These are phyloP conservation scores for Coemansia sp. DNA, from an alignment of 192 early-diverging fungal genomes.

Conservation along the genomic window DNA sequence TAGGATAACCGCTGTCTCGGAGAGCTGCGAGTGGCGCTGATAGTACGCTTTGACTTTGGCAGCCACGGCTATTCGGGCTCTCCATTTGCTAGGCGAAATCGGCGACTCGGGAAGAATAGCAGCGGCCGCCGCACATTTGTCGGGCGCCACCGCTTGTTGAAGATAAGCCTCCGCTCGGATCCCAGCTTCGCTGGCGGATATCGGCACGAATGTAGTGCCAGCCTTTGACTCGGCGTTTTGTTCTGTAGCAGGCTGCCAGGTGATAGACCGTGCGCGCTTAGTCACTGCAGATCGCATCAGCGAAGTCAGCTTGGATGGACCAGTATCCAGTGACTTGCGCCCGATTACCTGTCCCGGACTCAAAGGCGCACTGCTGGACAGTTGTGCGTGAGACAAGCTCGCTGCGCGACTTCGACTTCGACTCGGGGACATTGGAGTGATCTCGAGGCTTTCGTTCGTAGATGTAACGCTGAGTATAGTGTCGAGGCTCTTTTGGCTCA, in stretches of 20 bases:
- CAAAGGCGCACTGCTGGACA: not conserved
- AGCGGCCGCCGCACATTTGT: not conserved
- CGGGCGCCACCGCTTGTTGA: not conserved
- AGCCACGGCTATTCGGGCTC: slow-evolving; percentile 18
- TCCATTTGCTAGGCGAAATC: slow-evolving; percentile 4
- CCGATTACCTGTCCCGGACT: slow-evolving; percentile 8
- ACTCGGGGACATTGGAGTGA: not conserved
- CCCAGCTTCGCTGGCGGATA: not conserved
- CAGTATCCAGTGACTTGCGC: slow-evolving; percentile 9
- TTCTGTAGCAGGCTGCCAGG: slow-evolving; percentile 15
- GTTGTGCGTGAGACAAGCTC: slow-evolving; percentile 15
- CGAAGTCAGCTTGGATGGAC: slow-evolving; percentile 14
- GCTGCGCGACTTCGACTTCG: slow-evolving; percentile 20
- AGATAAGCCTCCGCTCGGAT: slow-evolving; percentile 1
- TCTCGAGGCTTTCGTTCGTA: slow-evolving; percentile 1
- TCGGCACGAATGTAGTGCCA: not conserved
- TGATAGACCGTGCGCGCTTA: slow-evolving; percentile 21
- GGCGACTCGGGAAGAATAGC: not conserved
- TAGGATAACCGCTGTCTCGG: slow-evolving; percentile 36
- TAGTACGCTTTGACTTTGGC: slow-evolving; percentile 39
- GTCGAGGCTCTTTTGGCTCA: slow-evolving; percentile 8
- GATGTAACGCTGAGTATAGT: slow-evolving; percentile 13
- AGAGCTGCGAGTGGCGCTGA: slow-evolving; percentile 23
- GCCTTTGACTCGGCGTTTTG: not conserved
- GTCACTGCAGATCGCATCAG: slow-evolving; percentile 29